Percentiles rank a stretch among this genome's conserved stretches.
These are phyloP conservation scores for Metschnikowia corniflorae DNA, from an alignment of 805 yeast species.

Conservation along the genomic window DNA sequence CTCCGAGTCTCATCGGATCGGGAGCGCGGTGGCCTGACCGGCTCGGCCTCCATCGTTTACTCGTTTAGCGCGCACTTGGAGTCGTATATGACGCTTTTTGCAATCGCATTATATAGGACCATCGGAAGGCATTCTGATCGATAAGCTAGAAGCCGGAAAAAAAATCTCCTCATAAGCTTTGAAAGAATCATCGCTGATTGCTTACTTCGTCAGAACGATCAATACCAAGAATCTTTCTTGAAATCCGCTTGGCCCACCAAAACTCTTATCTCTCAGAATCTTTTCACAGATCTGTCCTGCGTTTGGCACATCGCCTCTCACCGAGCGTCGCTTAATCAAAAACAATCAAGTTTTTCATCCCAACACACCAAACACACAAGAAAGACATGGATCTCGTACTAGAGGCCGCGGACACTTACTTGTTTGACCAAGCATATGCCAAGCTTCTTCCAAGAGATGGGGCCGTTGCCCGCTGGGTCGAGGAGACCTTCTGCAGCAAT, in stretches of 20 bases:
- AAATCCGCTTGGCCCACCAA: no score
- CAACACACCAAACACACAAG: neutral
- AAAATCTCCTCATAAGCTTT: no score
- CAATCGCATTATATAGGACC: conserved; percentile 4
- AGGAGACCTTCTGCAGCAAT: conserved; percentile 7
- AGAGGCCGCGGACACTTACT: conserved; percentile 70
- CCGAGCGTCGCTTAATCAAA: no score
- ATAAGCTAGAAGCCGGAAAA: no score
- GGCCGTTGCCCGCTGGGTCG: conserved; percentile 28
- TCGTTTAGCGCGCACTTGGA: conserved; percentile 12
- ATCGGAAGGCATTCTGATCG: no score
- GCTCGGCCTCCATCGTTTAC: conserved; percentile 12
- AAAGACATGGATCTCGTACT: conserved; percentile 81
- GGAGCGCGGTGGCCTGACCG: conserved; percentile 8
- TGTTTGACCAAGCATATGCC: conserved; percentile 76
- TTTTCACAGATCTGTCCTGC: no score
- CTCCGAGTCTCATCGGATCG: neutral
- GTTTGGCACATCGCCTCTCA: no score
- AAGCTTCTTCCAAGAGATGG: conserved; percentile 57
- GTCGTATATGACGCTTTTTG: conserved; percentile 6
- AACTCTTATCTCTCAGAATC: no score
- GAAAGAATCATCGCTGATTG: no score
- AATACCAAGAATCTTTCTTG: no score
- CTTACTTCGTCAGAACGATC: no score
- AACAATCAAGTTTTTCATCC: no score